Base-by-base conservation (phyloP, 768 basidiomycete genomes). In the Rubroboletus pulcherrimus region DNA sequence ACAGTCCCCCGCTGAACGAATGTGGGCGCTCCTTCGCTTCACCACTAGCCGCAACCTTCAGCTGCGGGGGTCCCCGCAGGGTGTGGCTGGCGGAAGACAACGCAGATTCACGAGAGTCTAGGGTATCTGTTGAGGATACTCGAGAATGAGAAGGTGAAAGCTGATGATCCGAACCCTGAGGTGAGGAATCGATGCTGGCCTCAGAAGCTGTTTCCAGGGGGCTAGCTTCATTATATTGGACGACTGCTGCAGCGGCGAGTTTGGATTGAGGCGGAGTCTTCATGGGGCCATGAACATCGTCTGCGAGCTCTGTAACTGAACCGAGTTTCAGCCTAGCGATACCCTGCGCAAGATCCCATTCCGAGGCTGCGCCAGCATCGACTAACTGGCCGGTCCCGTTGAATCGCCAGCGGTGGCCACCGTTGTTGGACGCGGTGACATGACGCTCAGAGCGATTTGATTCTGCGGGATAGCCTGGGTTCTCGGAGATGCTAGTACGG, bases 71-170 rank as follows among this genome's bases (percentile, higher is more conserved):
- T 34, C 75, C 78, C 53, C 85, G 77, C 63, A 87, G 72, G 31
- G 80, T 80, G 67, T 84, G 83, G 63, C 81, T 82, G 43, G 74
- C 75, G 46, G 74, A 74, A 51, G 82, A 83, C 51, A 75, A 66
- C 17, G 63, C 72, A 49, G 84, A 84, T 54, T 80, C 80, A 57
- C 82, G 86, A 53, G 82, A 81, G 47, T 78, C 76, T 30, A 84
- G 79, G 33, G 85, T 86, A 72, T 91, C 89, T 59, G 86, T 84
- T n/a, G 90, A 91, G 29, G 89, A 90, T 50, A 86, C 90, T 52
- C 89, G 84, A 59, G 89, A 91, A 71, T 91, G 89, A 59, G 86
- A 84, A 30, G 82, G 77, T 51, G 74, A 78, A 63, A 84, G 82
- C 56, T 81, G 80, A 70, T 86, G 84, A 60, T 88, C 86, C 58